Base-by-base conservation (phyloP, 2,329 filamentous ascomycete species). In the Trematosphaeria pertusa region DNA sequence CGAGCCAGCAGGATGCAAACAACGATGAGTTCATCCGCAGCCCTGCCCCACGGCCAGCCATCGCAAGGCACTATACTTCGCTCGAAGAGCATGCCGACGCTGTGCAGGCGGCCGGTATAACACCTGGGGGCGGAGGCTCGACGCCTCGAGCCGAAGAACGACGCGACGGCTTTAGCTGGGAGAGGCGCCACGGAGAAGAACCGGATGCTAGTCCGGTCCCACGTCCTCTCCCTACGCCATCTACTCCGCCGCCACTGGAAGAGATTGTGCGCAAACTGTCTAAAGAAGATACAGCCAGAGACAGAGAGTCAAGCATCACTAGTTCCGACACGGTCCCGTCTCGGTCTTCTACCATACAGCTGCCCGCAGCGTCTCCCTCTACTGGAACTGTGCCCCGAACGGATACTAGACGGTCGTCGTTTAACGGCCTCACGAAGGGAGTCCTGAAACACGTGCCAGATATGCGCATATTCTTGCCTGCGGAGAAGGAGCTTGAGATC, bases 161-260 rank as follows among this genome's bases (percentile, higher is more conserved):
- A 42, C 61, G 65, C 12, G 58, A 62, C 32, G 61, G 62, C 20
- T 62, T 68, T n/a, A 59, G 43, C 9, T 66, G 60, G 59, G 58
- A 53, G 5, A 22, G 42, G 24, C 52, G 20, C 20, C 34, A 28
- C 14, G 47, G 19, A 6, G 53, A 54, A 6, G 53, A 57, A 3
- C 33, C 47, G 9, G 46, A 19, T 41, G 47, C 41, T 12, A 45
- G 56, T 43, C 52, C 56, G 9, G 34, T 58, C 36, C 50, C 57
- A n/a, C 56, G 20, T 15, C 21, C 17, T 22, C 49, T 24, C 40
- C 50, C 30, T 39, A 50, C 21, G 11, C 35, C 17, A 22, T 45
- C 10, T 17, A 38, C 39, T 32, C 59, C 62, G 6, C 61, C 62
- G 6, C 45, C 54, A 1, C 48, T 65, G 18, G 54, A 59, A 17